A percentile compares a stretch with the other conserved stretches of the same genome.
These are phyloP conservation scores for Choanephora cucurbitarum DNA, from an alignment of 371 early-diverging fungal genomes.

Conservation along the genomic window DNA sequence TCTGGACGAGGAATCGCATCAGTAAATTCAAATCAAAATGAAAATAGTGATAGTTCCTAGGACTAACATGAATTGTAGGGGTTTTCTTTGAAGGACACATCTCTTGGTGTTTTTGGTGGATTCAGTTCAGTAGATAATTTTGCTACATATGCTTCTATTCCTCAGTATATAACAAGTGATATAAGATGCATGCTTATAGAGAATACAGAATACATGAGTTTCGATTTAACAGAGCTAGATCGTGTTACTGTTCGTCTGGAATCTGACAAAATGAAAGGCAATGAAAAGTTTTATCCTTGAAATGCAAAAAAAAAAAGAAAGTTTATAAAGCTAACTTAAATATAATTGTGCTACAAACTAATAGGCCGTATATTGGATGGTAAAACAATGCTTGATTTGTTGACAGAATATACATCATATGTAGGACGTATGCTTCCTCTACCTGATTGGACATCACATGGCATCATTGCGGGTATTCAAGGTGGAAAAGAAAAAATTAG, in stretches of 20 bases:
- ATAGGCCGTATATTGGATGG: conserved; percentile 48
- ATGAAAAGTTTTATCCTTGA: background rate
- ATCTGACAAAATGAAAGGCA: conserved; percentile 27
- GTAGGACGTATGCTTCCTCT: conserved; percentile 50
- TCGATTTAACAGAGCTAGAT: conserved; percentile 48
- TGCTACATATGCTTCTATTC: conserved; percentile 50
- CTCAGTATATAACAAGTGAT: conserved; percentile 52
- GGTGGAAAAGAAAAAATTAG: conserved; percentile 47
- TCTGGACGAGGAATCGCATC: conserved; percentile 40
- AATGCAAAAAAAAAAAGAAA: background rate
- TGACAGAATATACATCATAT: conserved; percentile 51
- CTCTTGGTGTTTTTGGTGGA: conserved; percentile 35
- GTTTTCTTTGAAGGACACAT: conserved; percentile 32
- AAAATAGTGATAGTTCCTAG: background rate
- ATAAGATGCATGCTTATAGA: conserved; percentile 49
- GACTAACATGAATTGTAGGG: conserved; percentile 1
- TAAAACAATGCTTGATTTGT: conserved; percentile 42
- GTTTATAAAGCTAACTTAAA: no score
- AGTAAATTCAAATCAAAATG: conserved; percentile 13
- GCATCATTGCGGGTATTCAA: conserved; percentile 49
- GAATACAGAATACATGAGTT: conserved; percentile 52
- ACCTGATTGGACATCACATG: conserved; percentile 52
- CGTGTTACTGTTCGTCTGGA: conserved; percentile 44
- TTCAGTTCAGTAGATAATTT: conserved; percentile 28
- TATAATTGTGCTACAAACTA: background rate